A percentile compares a stretch with the other conserved stretches of the same genome.
Conservation (phyloP, 805 yeast species). For the Suhomyces kilbournensis region DNA sequence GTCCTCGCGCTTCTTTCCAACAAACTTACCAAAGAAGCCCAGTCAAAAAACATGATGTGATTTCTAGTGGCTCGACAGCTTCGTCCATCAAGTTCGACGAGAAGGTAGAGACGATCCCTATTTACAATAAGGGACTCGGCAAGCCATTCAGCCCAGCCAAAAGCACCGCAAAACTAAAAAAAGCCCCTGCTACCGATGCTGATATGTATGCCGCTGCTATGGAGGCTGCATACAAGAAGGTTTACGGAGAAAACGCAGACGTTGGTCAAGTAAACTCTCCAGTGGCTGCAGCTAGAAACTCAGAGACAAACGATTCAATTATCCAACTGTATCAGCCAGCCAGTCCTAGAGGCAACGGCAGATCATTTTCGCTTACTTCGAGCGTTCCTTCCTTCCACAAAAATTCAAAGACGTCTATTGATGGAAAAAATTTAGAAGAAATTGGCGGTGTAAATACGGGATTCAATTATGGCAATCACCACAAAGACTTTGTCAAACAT, state of each 20-base stretch:
- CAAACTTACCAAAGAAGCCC: neutral
- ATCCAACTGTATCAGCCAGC: neutral
- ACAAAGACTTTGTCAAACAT: conserved; percentile 28
- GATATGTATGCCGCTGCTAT: conserved; percentile 23
- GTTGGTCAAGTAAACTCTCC: neutral
- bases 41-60: conserved; percentile 2
- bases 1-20: neutral
- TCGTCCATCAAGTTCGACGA: conserved; percentile 38
- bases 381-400: neutral
- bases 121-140: conserved; percentile 8
- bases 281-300: neutral
- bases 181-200: conserved; percentile 4
- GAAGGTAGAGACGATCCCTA: conserved; percentile 37
- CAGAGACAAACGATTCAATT: neutral
- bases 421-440: neutral
- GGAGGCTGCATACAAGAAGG: conserved; percentile 23
- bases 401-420: neutral
- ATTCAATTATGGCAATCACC: conserved; percentile 30
- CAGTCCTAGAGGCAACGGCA: neutral
- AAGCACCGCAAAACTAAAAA: neutral
- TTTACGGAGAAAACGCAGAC: conserved; percentile 15
- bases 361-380: conserved; percentile 1
- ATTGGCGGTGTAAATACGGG: conserved; percentile 16
- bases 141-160: neutral
- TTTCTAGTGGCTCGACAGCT: conserved; percentile 21